Percentiles rank a stretch among this genome's conserved stretches.
phyloP scores from a whole-genome alignment of 768 basidiomycete species.

The Russula virescens region DNA sequence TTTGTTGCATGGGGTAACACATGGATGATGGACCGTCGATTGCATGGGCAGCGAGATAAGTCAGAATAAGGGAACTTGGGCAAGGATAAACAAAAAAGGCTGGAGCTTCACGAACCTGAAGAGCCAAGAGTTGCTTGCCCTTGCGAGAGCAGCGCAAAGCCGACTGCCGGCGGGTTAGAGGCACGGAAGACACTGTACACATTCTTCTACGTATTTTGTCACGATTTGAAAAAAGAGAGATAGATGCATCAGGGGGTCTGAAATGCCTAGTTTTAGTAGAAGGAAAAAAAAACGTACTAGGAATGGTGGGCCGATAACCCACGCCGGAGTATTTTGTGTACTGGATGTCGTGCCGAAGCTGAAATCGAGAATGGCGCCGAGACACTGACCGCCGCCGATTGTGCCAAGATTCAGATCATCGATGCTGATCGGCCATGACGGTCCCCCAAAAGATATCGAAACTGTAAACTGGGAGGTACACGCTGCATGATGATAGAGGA shows the following conservation, averaged over 20 bases:
- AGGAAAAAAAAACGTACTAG: conserved; percentile 37
- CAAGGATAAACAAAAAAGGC: no score
- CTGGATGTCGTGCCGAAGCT: conserved; percentile 44
- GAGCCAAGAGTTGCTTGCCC: conserved; percentile 35
- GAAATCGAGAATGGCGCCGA: conserved; percentile 73
- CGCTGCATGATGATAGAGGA: conserved; percentile 40
- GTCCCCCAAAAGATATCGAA: conserved; percentile 71
- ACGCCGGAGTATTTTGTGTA: conserved; percentile 28
- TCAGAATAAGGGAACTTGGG: no score
- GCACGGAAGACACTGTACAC: conserved; percentile 38
- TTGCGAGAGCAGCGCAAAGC: conserved; percentile 43
- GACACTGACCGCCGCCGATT: conserved; percentile 42
- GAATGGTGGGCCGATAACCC: conserved; percentile 48
- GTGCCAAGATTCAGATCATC: conserved; percentile 77
- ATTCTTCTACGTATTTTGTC: conserved; percentile 46
- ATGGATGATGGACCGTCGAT: no score
- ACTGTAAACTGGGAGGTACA: conserved; percentile 54
- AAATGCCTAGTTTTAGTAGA: not conserved
- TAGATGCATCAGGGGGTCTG: not conserved
- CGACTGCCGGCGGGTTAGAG: conserved; percentile 35
- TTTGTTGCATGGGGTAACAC: no score
- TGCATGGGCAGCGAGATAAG: no score
- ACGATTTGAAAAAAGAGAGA: not conserved
- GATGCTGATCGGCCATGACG: conserved; percentile 66
- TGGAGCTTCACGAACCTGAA: conserved; percentile 20